Evolutionary conservation across 768 basidiomycete genomes (phyloP).

Genomic region (Piloderma croceum): DNA sequence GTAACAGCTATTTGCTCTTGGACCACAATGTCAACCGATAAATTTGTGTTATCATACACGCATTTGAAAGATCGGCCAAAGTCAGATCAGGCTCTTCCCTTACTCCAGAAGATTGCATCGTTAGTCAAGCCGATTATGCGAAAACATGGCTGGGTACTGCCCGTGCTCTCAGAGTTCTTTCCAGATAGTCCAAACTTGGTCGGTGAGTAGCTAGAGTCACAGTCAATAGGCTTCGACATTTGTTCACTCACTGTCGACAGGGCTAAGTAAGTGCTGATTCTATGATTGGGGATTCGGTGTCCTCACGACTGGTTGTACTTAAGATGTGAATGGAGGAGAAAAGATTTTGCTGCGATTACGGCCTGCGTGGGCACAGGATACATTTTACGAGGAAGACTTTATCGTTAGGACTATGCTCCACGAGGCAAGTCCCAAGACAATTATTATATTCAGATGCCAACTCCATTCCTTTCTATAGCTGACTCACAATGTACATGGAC

Average conservation of each 20-base stretch:
- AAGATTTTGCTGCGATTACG: conserved; percentile 82
- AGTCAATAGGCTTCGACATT: too few relatives aligned
- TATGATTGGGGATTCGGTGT: background rate
- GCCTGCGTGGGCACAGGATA: conserved; percentile 58
- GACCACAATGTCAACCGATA: conserved; percentile 33
- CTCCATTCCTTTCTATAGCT: conserved; percentile 42
- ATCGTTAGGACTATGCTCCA: conserved; percentile 85
- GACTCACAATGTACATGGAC: conserved; percentile 83
- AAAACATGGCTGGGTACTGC: conserved; percentile 73
- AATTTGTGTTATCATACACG: conserved; percentile 60
- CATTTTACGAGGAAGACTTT: conserved; percentile 71
- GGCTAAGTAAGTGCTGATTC: conserved; percentile 28
- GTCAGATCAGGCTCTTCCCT: conserved; percentile 58
- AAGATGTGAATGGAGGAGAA: conserved; percentile 74
- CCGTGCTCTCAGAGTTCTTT: conserved; percentile 83
- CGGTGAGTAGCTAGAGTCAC: conserved; percentile 40
- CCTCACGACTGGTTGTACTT: background rate
- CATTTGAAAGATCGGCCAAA: conserved; percentile 66
- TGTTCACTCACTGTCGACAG: conserved; percentile 18
- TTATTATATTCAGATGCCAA: background rate
- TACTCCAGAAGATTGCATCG: conserved; percentile 66
- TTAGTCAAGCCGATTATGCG: conserved; percentile 94
- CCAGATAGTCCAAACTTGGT: conserved; percentile 67
- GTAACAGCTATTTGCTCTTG: background rate
- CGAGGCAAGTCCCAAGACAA: conserved; percentile 46